Conservation (phyloP, 148 eudicot species). For the Polygonum maritimum region DNA sequence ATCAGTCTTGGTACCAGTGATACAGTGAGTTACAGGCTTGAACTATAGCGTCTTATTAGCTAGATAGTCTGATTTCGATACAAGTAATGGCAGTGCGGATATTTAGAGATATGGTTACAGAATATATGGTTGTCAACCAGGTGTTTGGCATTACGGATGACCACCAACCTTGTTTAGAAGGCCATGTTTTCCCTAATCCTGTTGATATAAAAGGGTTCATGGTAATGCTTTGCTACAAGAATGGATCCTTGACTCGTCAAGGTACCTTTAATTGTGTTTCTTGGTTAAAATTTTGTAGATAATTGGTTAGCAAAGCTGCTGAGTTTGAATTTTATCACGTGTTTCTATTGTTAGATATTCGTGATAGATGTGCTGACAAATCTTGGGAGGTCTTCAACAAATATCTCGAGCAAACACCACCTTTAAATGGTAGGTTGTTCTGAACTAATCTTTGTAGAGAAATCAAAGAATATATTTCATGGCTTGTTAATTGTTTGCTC, state of each 20-base stretch:
- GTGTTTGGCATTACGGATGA: slow-evolving; percentile 78
- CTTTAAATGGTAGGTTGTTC: slow-evolving; percentile 53
- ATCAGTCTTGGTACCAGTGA: slow-evolving; percentile 97
- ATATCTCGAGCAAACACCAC: slow-evolving; percentile 58
- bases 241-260: slow-evolving; percentile 94
- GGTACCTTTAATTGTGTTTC: slow-evolving; percentile 23
- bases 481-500: too few relatives aligned
- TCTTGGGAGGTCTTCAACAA: slow-evolving; percentile 78
- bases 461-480: not conserved
- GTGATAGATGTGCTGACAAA: slow-evolving; percentile 52
- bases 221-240: slow-evolving; percentile 91
- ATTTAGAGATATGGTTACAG: not conserved
- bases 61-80: too few relatives aligned
- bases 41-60: too few relatives aligned
- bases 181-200: slow-evolving; percentile 93
- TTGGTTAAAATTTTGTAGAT: not conserved
- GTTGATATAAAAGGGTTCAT: slow-evolving; percentile 75
- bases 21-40: slow-evolving; percentile 49
- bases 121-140: slow-evolving; percentile 19
- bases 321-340: too few relatives aligned
- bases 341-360: slow-evolving; percentile 38
- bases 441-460: not conserved
- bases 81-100: too few relatives aligned
- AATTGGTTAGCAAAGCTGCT: too few relatives aligned
- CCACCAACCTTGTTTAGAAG: slow-evolving; percentile 71